A percentile compares a stretch with the other conserved stretches of the same genome.
Conservation (phyloP, 345 rosid genomes). For the Aquilaria malaccensis region DNA sequence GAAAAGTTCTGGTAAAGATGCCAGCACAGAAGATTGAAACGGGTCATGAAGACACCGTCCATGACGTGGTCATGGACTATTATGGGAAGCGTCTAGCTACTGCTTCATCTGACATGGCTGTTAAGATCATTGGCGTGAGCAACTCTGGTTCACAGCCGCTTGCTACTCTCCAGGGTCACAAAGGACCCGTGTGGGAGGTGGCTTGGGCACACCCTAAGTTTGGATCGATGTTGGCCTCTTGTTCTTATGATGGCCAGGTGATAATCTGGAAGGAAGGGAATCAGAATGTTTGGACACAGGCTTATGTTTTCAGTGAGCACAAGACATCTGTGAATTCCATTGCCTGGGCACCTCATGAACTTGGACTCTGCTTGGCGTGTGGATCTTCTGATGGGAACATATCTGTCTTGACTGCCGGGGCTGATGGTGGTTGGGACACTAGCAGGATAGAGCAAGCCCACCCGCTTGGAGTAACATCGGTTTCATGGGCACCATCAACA, state of each 20-base stretch:
- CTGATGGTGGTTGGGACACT: constrained; percentile 59
- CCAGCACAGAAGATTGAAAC: constrained; percentile 54
- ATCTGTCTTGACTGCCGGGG: constrained; percentile 43
- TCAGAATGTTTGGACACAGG: constrained; percentile 50
- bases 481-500: constrained; percentile 64
- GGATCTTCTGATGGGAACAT: constrained; percentile 68
- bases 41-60: constrained; percentile 48
- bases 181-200: constrained; percentile 62
- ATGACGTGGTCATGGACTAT: constrained; percentile 62
- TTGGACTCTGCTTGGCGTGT: constrained; percentile 63
- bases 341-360: constrained; percentile 64
- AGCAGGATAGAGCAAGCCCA: constrained; percentile 55
- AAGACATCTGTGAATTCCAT: constrained; percentile 59
- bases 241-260: constrained; percentile 65
- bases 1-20: constrained; percentile 21
- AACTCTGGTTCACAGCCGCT: constrained; percentile 43
- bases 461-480: constrained; percentile 60
- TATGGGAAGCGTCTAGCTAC: constrained; percentile 60
- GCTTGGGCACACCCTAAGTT: constrained; percentile 69
- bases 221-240: constrained; percentile 52
- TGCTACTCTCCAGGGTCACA: constrained; percentile 48
- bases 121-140: constrained; percentile 46
- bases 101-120: constrained; percentile 48
- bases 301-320: constrained; percentile 50
- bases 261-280: constrained; percentile 62